Percentiles rank a stretch among this genome's conserved stretches.
Conservation (phyloP, 169 alveolate species). For the Fabrea salina region DNA sequence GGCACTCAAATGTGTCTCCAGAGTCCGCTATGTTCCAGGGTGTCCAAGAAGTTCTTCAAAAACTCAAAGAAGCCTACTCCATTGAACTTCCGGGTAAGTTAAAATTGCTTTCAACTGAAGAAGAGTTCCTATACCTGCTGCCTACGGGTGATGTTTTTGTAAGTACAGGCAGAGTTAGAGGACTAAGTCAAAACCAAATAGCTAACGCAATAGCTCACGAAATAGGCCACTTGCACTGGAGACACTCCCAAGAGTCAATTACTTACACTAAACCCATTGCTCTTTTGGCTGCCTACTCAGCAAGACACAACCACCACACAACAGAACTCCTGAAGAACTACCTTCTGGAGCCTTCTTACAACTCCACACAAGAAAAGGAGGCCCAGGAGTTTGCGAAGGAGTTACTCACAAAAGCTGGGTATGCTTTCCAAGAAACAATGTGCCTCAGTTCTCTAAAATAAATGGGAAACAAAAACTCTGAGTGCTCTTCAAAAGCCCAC, state of each 20-base stretch:
- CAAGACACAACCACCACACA: background rate
- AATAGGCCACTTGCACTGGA: background rate
- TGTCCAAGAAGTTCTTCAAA: no score
- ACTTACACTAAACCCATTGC: background rate
- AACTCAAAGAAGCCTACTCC: no score
- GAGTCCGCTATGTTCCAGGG: no score
- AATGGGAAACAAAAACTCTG: no score
- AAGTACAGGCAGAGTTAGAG: background rate
- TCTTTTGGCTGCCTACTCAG: background rate
- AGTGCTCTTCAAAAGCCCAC: no score
- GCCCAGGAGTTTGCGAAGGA: background rate
- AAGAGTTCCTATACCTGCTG: background rate
- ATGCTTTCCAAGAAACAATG: no score
- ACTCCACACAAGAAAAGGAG: background rate
- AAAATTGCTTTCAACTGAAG: background rate
- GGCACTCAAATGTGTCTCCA: no score
- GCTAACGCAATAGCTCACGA: background rate
- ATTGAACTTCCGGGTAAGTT: slow-evolving; percentile 1
- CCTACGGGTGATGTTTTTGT: background rate
- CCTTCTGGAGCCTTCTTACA: background rate
- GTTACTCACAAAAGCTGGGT: background rate
- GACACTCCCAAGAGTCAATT: background rate
- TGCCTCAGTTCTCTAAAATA: no score
- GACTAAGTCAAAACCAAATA: background rate
- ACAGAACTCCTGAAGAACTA: background rate